Percentiles rank a stretch among this genome's conserved stretches.
Evolutionary conservation across 768 basidiomycete genomes (phyloP).

Genomic region (Mrakia blollopis): DNA sequence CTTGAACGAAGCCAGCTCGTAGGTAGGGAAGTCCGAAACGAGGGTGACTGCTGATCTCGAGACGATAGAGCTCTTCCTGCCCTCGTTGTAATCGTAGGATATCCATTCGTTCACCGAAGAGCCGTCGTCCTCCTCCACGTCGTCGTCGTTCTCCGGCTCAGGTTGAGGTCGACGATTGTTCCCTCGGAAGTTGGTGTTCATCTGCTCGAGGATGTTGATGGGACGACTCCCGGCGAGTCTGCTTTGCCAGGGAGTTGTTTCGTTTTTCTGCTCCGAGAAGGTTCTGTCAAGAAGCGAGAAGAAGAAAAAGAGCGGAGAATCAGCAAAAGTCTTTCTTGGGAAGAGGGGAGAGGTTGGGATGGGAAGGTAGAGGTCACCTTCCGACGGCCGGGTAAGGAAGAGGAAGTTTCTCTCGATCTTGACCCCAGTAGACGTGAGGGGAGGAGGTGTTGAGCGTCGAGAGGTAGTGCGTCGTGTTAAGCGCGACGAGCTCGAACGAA

Average conservation of each 20-base stretch:
- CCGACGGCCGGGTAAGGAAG: not conserved
- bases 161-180: not conserved
- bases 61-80: not conserved
- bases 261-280: not conserved
- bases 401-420: not conserved
- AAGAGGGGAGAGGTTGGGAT: not conserved
- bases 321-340: too few relatives aligned
- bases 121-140: not conserved
- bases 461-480: not conserved
- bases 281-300: not conserved
- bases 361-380: not conserved
- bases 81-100: not conserved
- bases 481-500: not conserved
- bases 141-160: not conserved
- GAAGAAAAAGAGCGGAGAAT: not conserved
- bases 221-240: not conserved
- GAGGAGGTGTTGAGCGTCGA: not conserved
- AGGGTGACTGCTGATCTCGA: not conserved
- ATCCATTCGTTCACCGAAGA: not conserved
- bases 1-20: not conserved
- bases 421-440: not conserved
- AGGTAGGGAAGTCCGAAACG: conserved; percentile 4
- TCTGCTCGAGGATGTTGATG: not conserved
- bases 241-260: not conserved
- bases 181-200: not conserved